These are phyloP conservation scores for Xylariales sp. DNA, from an alignment of 2,329 filamentous ascomycete species.

Conservation along the genomic window DNA sequence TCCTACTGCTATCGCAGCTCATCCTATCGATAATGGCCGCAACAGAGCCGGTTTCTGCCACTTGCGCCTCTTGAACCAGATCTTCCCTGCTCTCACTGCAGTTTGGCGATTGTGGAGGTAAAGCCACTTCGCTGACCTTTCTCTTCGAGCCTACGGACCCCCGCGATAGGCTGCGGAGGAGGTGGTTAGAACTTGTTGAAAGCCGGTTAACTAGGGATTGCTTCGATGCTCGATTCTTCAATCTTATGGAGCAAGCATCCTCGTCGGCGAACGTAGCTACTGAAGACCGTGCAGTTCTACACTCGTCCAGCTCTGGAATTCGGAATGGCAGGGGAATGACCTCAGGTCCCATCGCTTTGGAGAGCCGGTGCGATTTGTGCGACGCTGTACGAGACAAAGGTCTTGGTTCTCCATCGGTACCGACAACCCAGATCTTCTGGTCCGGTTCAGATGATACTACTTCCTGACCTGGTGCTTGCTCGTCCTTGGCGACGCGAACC, in stretches of 20 bases:
- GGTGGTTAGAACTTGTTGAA: conserved; percentile 40
- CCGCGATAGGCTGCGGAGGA: conserved; percentile 41
- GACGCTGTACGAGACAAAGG: conserved; percentile 20
- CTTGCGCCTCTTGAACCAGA: conserved; percentile 31
- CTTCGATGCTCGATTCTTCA: conserved; percentile 29
- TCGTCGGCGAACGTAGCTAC: conserved; percentile 66
- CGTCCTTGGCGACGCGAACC: conserved; percentile 48
- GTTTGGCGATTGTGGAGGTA: conserved; percentile 11
- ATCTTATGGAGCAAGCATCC: conserved; percentile 30
- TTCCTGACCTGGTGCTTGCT: conserved; percentile 25
- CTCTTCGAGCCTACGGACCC: conserved; percentile 18
- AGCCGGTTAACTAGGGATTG: conserved; percentile 39
- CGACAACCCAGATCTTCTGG: conserved; percentile 27
- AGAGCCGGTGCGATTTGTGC: conserved; percentile 21
- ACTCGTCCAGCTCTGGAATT: conserved; percentile 39
- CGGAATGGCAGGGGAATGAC: conserved; percentile 64
- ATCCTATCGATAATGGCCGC: conserved; percentile 54
- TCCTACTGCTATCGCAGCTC: conserved; percentile 33
- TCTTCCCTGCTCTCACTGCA: conserved; percentile 40
- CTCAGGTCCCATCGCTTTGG: conserved; percentile 41
- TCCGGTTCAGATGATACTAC: conserved; percentile 15
- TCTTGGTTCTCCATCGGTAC: conserved; percentile 24
- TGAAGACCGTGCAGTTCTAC: conserved; percentile 54
- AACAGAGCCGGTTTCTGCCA: conserved; percentile 47
- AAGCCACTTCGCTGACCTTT: conserved; percentile 14